Conservation (phyloP, 441 rosid genomes). For the Gossypium gossypioides region DNA sequence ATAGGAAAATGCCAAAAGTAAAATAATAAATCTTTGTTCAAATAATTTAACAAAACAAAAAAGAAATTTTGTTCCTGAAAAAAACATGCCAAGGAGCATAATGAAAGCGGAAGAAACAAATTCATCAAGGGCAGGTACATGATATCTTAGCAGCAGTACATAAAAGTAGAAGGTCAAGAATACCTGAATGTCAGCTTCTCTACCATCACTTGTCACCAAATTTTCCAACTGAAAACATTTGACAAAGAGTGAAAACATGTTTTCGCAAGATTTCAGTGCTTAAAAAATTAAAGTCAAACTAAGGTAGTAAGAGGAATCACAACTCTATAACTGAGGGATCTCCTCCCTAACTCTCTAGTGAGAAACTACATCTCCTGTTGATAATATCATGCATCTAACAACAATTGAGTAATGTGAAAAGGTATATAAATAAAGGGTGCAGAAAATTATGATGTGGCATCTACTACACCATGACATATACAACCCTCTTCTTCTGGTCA, state of each 20-base stretch:
- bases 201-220: constrained; percentile 50
- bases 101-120: not conserved
- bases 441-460: not conserved
- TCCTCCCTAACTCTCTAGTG: not conserved
- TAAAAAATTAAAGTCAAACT: not conserved
- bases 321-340: not conserved
- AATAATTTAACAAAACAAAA: constrained; percentile 2
- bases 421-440: not conserved
- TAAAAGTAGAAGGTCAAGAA: constrained; percentile 9
- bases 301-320: not conserved
- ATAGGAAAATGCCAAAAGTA: not conserved
- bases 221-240: constrained; percentile 69
- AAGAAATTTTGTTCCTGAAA: not conserved
- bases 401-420: not conserved
- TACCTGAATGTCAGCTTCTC: constrained; percentile 92
- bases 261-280: not conserved
- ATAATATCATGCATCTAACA: not conserved
- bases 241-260: constrained; percentile 16
- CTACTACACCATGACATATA: not conserved
- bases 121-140: not conserved
- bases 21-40: not conserved
- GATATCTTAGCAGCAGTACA: not conserved
- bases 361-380: not conserved
- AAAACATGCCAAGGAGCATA: no score
- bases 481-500: not conserved